Percentiles rank a stretch among this genome's conserved stretches.
Evolutionary conservation across 352 stramenopile genomes (phyloP).

Genomic region (Pythium brachiatum): DNA sequence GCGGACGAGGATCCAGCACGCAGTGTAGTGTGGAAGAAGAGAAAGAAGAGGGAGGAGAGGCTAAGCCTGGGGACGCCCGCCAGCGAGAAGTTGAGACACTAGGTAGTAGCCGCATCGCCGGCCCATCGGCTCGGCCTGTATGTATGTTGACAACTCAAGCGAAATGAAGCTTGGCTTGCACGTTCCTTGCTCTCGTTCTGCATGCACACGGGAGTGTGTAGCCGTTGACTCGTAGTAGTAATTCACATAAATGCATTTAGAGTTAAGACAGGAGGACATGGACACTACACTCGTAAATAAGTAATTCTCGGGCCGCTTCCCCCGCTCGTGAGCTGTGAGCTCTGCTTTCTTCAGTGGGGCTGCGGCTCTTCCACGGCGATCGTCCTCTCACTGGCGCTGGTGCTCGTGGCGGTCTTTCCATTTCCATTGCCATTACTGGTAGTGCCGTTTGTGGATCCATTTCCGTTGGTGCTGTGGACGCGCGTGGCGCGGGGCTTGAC

Average conservation of each 20-base stretch:
- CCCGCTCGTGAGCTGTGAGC: too few relatives aligned
- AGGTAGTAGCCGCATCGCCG: too few relatives aligned
- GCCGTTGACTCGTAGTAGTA: too few relatives aligned
- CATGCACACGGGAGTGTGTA: too few relatives aligned
- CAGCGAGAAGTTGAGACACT: too few relatives aligned
- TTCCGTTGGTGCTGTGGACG: constrained; percentile 7
- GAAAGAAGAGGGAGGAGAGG: neutral
- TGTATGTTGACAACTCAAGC: too few relatives aligned
- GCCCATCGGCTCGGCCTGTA: too few relatives aligned
- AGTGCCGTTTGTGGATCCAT: neutral
- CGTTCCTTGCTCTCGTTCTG: neutral
- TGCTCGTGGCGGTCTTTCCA: neutral
- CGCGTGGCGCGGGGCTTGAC: constrained; percentile 30
- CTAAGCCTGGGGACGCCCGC: too few relatives aligned
- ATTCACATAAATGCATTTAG: constrained; percentile 2
- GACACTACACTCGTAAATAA: constrained; percentile 1
- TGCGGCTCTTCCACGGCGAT: neutral
- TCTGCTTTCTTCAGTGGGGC: neutral
- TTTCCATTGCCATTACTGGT: too few relatives aligned
- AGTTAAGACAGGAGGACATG: neutral
- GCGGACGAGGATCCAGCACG: neutral
- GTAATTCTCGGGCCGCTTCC: neutral
- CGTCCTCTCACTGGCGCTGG: neutral
- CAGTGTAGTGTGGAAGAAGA: neutral
- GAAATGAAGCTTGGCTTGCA: too few relatives aligned